Base-by-base conservation (phyloP, 257 asterid genomes). In the Plantago major region DNA sequence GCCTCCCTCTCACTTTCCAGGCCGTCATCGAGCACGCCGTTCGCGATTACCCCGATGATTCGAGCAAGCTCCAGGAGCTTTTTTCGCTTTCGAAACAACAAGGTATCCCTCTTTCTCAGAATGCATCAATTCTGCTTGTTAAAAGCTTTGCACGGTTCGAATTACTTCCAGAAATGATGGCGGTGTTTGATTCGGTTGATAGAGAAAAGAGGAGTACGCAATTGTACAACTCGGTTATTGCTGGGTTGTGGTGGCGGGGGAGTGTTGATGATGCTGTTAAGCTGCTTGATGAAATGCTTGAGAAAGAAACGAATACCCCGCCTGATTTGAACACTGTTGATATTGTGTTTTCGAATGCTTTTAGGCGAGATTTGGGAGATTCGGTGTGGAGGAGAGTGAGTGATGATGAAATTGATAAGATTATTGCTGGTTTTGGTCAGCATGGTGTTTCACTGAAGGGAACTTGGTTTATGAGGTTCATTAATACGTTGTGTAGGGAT, bases 261-360 rank as follows among this genome's bases (percentile, higher is more conserved):
- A 70, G 72, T 3, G 59, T 71, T 17, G 89, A 84, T 76, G 81
- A 74, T 67, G 97, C 89, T 3, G 18, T 84, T 63, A 84, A 84
- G 79, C 42, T 92, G 90, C 78, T 92, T 66, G 94, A 80, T 55
- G 76, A 82, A 88, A 84, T 86, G 97, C 82, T 89, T 62, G 67
- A 74, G 11, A 48, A 71, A 2, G 75, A 69, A 33, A 12, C 74
- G 4, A 10, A 11, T 16, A 58, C 55, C 22, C 76, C 73, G 38
- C 95, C 95, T 9, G 74, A 82, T 61, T 15, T 47, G 16, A 62
- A 46, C 59, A 92, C 98, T 0, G 26, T 67, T 44, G 80, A 64
- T 44, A 63, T 72, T 33, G 67, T 84, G 8, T 58, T 92, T 54
- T 69, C 78, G 7, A 49, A 63, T 10, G 37, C 81, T 50, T 67